A percentile compares a stretch with the other conserved stretches of the same genome.
phyloP scores from a whole-genome alignment of 2,329 filamentous ascomycete genomes.

The Cordyceps fumosorosea region DNA sequence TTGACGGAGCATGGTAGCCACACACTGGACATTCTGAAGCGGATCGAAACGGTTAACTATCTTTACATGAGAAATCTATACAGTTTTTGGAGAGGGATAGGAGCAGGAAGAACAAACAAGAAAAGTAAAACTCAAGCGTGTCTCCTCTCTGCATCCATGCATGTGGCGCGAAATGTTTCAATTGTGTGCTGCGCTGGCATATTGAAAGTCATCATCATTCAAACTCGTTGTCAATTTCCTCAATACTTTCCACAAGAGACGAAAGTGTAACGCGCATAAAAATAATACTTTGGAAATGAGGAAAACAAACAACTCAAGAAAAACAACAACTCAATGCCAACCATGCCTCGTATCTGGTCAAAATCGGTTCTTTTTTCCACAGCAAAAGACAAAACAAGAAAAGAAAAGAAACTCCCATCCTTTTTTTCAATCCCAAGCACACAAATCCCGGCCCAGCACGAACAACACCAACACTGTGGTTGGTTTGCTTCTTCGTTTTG shows the following conservation, averaged over 20 bases:
- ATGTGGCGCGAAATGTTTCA: too few species aligned
- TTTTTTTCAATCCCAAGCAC: neutral
- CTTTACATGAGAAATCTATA: too few species aligned
- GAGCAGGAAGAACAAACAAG: too few species aligned
- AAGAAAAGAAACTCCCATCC: neutral
- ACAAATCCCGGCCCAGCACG: neutral
- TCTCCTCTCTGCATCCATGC: too few species aligned
- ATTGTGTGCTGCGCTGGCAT: too few species aligned
- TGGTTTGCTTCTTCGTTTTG: too few species aligned
- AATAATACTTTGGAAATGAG: neutral
- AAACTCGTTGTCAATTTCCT: neutral
- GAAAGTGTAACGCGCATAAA: neutral
- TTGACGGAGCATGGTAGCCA: neutral
- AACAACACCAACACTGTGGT: neutral
- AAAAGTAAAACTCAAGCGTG: too few species aligned
- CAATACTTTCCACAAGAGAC: neutral
- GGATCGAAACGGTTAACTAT: too few species aligned
- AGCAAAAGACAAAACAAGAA: too few species aligned
- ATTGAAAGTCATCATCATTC: neutral
- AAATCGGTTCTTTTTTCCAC: neutral
- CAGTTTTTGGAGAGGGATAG: too few species aligned
- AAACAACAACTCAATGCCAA: neutral
- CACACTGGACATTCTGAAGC: too few species aligned
- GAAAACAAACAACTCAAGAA: neutral
- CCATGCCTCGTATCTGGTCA: slow-evolving; percentile 8